phyloP scores from a whole-genome alignment of 2,329 filamentous ascomycete species.

The Parastagonospora nodorum region DNA sequence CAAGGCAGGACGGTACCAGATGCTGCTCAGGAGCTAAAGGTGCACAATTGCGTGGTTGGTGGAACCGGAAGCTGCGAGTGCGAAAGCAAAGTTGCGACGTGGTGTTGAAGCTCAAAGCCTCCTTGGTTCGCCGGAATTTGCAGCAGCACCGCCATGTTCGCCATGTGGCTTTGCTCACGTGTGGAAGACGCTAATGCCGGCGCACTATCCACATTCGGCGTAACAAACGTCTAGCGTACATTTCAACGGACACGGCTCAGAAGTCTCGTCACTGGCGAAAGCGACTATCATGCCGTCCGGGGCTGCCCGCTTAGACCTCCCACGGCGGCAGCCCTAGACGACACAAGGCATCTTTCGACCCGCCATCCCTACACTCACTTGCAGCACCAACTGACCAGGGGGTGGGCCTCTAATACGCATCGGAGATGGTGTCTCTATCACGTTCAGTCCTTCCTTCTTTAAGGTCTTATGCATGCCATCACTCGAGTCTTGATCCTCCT shows the following conservation, averaged over 20 bases:
- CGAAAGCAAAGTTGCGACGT: neutral
- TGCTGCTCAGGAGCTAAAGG: neutral
- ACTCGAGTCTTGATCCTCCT: constrained; percentile 21
- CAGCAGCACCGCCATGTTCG: neutral
- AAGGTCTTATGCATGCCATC: constrained; percentile 32
- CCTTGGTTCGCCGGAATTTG: neutral
- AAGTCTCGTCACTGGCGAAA: constrained; percentile 13
- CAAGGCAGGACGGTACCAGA: neutral
- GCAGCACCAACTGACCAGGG: constrained; percentile 24
- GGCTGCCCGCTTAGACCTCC: constrained; percentile 24
- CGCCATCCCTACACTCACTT: constrained; percentile 22
- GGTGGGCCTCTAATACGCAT: constrained; percentile 12
- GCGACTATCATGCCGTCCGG: constrained; percentile 16
- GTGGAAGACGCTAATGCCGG: constrained; percentile 8
- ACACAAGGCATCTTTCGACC: constrained; percentile 13
- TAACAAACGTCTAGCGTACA: constrained; percentile 4
- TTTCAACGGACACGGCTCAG: constrained; percentile 5
- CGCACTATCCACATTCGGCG: constrained; percentile 4
- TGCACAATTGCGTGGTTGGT: neutral
- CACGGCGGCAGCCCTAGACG: constrained; percentile 19
- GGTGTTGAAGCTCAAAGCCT: constrained; percentile 1
- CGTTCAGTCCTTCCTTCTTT: constrained; percentile 22
- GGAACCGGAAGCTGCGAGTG: neutral
- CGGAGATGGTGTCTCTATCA: constrained; percentile 28
- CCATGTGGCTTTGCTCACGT: constrained; percentile 6